These are phyloP conservation scores for Lasiosphaeris hirsuta DNA, from an alignment of 495 filamentous ascomycete species.

Conservation along the genomic window DNA sequence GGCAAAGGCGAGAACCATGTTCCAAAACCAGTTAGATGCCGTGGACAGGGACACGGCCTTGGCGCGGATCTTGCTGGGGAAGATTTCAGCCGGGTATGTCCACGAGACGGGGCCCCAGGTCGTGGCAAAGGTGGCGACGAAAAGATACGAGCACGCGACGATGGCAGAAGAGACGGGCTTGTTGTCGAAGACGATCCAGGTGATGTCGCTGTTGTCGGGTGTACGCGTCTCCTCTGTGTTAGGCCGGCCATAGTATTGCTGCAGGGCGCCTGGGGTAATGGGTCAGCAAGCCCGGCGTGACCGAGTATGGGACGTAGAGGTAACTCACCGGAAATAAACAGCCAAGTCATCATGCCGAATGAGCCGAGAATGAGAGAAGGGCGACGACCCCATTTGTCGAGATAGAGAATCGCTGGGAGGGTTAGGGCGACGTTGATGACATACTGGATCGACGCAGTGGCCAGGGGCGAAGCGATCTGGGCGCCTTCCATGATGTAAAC, in stretches of 20 bases:
- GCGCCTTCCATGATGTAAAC: slow-evolving; percentile 72
- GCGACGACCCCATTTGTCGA: slow-evolving; percentile 74
- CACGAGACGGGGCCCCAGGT: slow-evolving; percentile 79
- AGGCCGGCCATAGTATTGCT: slow-evolving; percentile 54
- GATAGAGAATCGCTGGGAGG: slow-evolving; percentile 67
- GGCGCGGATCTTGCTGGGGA: slow-evolving; percentile 67
- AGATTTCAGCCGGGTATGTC: slow-evolving; percentile 78
- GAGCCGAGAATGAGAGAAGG: slow-evolving; percentile 72
- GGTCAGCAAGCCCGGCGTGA: background rate
- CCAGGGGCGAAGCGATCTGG: slow-evolving; percentile 59
- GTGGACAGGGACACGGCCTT: slow-evolving; percentile 65
- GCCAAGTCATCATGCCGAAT: slow-evolving; percentile 66
- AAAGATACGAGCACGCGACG: slow-evolving; percentile 68
- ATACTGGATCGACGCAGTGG: slow-evolving; percentile 74
- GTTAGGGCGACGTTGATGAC: slow-evolving; percentile 66
- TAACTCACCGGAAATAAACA: slow-evolving; percentile 71
- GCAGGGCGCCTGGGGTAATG: slow-evolving; percentile 49
- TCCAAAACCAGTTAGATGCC: slow-evolving; percentile 69
- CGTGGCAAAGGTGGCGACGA: slow-evolving; percentile 70
- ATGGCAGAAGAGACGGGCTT: slow-evolving; percentile 51
- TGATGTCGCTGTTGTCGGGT: slow-evolving; percentile 40
- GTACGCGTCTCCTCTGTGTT: slow-evolving; percentile 39
- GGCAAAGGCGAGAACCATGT: slow-evolving; percentile 61
- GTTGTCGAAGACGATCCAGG: slow-evolving; percentile 56
- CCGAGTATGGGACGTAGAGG: slow-evolving; percentile 37